Evolutionary conservation across 176 grass and related monocot genomes (phyloP), one percentile per base, ranked within the genome.

Genomic region (Carex pumila): DNA sequence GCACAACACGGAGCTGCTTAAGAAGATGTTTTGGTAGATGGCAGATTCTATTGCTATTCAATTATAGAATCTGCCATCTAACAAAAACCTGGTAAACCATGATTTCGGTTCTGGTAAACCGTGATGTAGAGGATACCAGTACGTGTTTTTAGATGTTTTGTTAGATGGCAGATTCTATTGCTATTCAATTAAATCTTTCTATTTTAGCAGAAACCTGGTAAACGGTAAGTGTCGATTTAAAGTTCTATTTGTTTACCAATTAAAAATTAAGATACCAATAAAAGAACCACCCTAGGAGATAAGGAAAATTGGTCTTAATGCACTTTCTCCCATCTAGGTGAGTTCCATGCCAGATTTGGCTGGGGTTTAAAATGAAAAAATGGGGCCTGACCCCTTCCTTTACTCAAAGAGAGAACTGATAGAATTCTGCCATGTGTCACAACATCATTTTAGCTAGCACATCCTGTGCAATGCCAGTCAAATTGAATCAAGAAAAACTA

Each of bases 381-480:
- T 52, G 70, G 70, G 41, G 43, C 9, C 10, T 52, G n/a, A 73
- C 8, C 2, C 14, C 8, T 72, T 72, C 3, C 21, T 47, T 22
- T 52, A 13, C 11, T 76, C 36, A 58, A 66, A 78, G 19, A 54
- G 53, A 79, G 84, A 66, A 37, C 18, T 15, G 47, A 13, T 84
- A 66, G 71, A 34, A 79, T 47, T 64, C 5, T 72, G 55, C 22
- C 10, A 86, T 79, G 37, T 62, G 57, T 59, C 31, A 50, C 43
- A 82, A 37, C 53, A 85, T 84, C 72, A 30, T 82, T 43, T 67
- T n/a, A 32, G 13, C 66, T 69, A 81, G 15, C 21, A 13, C 45
- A 89, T 90, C 79, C 7, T 14, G 88, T 78, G 62, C 63, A 25
- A 65, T 79, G 18, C 67, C 47, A 73, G 84, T 64, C 3, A n/a